Base-by-base conservation (phyloP, 192 early-diverging fungal genomes). In the Phlyctochytrium arcticum region DNA sequence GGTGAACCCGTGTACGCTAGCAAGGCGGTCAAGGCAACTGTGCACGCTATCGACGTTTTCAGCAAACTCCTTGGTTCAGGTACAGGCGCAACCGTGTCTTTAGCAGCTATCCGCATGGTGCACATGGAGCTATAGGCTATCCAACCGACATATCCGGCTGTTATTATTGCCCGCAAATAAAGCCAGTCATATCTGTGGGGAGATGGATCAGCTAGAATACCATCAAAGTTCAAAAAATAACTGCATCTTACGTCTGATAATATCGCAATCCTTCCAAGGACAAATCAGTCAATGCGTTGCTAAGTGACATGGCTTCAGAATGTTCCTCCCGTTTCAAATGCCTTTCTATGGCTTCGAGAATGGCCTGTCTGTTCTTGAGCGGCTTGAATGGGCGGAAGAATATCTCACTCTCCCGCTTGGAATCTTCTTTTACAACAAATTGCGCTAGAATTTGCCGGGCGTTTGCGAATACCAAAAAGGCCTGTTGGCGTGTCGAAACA, bases 191-290 rank as follows among this genome's bases (percentile, higher is more conserved):
- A 97, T 73, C 66, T 68, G 55, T 10, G 50, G 3, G 29, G 15
- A n/a, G 26, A 27, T 5, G 27, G 65, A 70, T 24, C 48, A 42
- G 56, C 30, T 17, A 3, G 56, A 21, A 26, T 17, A 6, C 2
- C 4, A 51, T 5, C 4, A 36, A 61, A 0, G 39, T 21, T 39
- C 15, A 35, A 19, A 4, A 9, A 0, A 56, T 57, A 32, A 48
- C 27, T 19, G 4, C 12, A 0, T 34, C 57, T 33, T 37, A 68
- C 70, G 90, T 95, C 75, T 98, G 93, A 48, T 92, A 90, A 76
- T 97, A 98, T 37, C 93, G 85, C 57, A 95, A 72, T n/a, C 95
- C 95, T 49, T 89, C 80, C 6, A 95, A 54, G 30, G 86, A 89
- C 36, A 89, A 74, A 4, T 73, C 59, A 24, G 89, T 83, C 23